Conservation (phyloP, 2,329 filamentous ascomycete species). For the Zymoseptoria tritici region DNA sequence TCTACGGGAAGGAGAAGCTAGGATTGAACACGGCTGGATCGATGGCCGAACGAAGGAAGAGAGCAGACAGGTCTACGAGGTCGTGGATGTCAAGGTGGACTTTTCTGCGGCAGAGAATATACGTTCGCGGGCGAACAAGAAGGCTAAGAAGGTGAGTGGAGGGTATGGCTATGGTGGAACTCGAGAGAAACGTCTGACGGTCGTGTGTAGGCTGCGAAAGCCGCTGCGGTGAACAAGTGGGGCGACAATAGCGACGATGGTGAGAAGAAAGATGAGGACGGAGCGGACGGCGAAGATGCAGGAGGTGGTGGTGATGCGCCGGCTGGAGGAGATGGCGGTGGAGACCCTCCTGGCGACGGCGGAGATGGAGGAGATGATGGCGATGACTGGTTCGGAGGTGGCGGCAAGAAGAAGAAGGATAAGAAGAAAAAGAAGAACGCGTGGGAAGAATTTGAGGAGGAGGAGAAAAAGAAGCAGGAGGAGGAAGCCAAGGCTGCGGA, state of each 20-base stretch:
- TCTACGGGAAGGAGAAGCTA: slow-evolving; percentile 3
- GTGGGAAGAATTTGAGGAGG: slow-evolving; percentile 30
- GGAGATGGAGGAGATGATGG: slow-evolving; percentile 30
- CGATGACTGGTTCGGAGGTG: slow-evolving; percentile 26
- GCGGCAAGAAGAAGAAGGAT: slow-evolving; percentile 31
- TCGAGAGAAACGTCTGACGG: background rate
- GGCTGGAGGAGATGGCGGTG: slow-evolving; percentile 21
- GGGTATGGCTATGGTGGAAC: background rate
- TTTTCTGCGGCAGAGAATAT: slow-evolving; percentile 48
- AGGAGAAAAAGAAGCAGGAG: slow-evolving; percentile 31
- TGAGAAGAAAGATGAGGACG: slow-evolving; percentile 32
- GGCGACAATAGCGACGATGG: slow-evolving; percentile 41
- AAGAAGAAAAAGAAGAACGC: slow-evolving; percentile 36
- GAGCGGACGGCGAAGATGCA: slow-evolving; percentile 27
- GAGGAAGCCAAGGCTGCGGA: slow-evolving; percentile 32
- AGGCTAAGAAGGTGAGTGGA: slow-evolving; percentile 31
- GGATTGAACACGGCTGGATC: background rate
- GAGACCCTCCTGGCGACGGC: slow-evolving; percentile 24
- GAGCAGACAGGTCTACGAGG: slow-evolving; percentile 5
- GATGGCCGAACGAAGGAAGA: background rate
- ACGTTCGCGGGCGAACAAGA: slow-evolving; percentile 48
- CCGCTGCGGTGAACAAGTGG: slow-evolving; percentile 34
- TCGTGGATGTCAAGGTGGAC: slow-evolving; percentile 43
- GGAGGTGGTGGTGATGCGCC: slow-evolving; percentile 29
- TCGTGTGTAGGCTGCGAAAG: slow-evolving; percentile 24